Conservation (phyloP, 148 eudicot species). For the Rhododendron ovatum region DNA sequence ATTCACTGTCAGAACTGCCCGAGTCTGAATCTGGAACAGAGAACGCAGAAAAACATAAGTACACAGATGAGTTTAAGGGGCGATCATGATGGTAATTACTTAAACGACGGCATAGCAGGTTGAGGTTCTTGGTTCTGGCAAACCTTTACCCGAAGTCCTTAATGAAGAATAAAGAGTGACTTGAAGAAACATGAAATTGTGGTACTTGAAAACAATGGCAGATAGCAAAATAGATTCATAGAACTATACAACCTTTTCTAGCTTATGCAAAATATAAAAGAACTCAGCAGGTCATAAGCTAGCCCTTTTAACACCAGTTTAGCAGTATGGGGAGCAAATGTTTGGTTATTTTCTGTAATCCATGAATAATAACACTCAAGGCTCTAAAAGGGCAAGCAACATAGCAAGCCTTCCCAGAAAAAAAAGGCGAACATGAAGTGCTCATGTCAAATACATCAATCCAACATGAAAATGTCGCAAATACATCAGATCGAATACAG, state of each 20-base stretch:
- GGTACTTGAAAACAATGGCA: neutral
- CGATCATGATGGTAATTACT: neutral
- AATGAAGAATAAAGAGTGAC: neutral
- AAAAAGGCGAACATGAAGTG: neutral
- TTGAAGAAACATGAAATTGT: neutral
- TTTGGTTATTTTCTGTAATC: neutral
- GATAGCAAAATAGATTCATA: neutral
- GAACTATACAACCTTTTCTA: neutral
- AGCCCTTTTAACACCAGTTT: neutral
- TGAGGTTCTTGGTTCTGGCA: conserved; percentile 1
- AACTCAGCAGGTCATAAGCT: neutral
- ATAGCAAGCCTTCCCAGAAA: neutral
- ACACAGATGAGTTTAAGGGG: neutral
- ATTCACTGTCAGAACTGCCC: conserved; percentile 56
- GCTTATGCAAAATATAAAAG: neutral
- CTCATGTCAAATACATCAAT: neutral
- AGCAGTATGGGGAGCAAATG: neutral
- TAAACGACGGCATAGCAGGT: neutral
- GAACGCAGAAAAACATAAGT: neutral
- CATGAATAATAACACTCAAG: neutral
- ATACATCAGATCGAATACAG: neutral
- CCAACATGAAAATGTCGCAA: neutral
- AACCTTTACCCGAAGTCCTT: neutral
- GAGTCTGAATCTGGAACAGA: conserved; percentile 52
- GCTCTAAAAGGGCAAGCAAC: neutral